These are phyloP conservation scores for Phaeosphaeria sp. DNA, from an alignment of 2,329 filamentous ascomycete genomes.

Conservation along the genomic window DNA sequence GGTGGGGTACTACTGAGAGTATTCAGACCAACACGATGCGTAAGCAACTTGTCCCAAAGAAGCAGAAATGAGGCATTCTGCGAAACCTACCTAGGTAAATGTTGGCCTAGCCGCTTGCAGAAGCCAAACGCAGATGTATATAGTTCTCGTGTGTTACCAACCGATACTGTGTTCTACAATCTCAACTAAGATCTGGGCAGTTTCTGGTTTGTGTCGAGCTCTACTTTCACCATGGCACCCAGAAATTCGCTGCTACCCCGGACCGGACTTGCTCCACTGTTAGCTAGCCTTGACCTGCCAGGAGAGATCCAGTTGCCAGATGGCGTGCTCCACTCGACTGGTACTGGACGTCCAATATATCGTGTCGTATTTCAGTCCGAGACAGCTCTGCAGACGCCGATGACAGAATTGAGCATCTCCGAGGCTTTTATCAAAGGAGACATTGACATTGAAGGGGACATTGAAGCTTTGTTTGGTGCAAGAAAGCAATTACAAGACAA, in stretches of 20 bases:
- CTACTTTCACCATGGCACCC: slow-evolving; percentile 3
- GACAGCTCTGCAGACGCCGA: slow-evolving; percentile 10
- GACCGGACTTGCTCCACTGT: slow-evolving; percentile 11
- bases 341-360: slow-evolving; percentile 4
- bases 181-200: too few species aligned
- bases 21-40: too few species aligned
- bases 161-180: too few species aligned
- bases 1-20: too few species aligned
- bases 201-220: background rate
- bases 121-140: too few species aligned
- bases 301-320: slow-evolving; percentile 10
- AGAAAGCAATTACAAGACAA: slow-evolving; percentile 9
- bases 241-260: slow-evolving; percentile 8
- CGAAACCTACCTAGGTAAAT: too few species aligned
- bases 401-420: slow-evolving; percentile 10
- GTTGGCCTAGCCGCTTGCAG: too few species aligned
- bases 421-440: slow-evolving; percentile 12
- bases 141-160: too few species aligned
- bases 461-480: slow-evolving; percentile 6
- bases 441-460: slow-evolving; percentile 10
- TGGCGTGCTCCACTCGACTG: slow-evolving; percentile 5
- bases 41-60: too few species aligned
- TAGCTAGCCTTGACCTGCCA: slow-evolving; percentile 10
- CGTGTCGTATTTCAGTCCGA: slow-evolving; percentile 9
- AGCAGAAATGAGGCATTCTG: too few species aligned